A percentile compares a stretch with the other conserved stretches of the same genome.
Conservation (phyloP, 1,139 yeast species). For the Arxiozyma slooffiae region DNA sequence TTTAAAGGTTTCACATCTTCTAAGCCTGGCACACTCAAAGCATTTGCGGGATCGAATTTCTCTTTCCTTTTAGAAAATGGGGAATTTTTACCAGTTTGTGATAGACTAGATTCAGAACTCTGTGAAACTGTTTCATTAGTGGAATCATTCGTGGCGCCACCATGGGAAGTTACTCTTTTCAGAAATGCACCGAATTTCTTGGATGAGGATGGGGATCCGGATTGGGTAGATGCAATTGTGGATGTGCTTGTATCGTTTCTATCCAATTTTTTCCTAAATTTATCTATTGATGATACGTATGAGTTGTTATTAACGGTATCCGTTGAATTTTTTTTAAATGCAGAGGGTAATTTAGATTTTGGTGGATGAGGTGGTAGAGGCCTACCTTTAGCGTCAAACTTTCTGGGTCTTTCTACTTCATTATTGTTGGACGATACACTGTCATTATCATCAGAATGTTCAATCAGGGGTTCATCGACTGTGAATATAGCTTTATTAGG, state of each 20-base stretch:
- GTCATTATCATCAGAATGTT: slow-evolving; percentile 4
- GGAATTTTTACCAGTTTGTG: neutral
- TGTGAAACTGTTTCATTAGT: slow-evolving; percentile 1
- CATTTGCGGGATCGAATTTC: slow-evolving; percentile 14
- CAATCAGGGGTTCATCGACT: slow-evolving; percentile 1
- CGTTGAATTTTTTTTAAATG: slow-evolving; percentile 22
- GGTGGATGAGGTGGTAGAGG: slow-evolving; percentile 43
- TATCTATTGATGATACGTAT: slow-evolving; percentile 6
- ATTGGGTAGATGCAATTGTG: slow-evolving; percentile 7
- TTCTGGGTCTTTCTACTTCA: slow-evolving; percentile 5
- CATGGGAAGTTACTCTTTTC: slow-evolving; percentile 27
- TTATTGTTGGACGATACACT: neutral
- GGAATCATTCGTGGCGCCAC: slow-evolving; percentile 10
- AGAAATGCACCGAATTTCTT: slow-evolving; percentile 28
- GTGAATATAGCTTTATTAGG: slow-evolving; percentile 6
- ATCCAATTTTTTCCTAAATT: slow-evolving; percentile 11
- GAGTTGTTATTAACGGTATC: slow-evolving; percentile 15
- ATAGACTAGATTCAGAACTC: neutral
- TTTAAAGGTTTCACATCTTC: slow-evolving; percentile 41
- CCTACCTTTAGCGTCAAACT: slow-evolving; percentile 33
- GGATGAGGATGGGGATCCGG: slow-evolving; percentile 13
- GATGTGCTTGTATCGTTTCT: slow-evolving; percentile 1
- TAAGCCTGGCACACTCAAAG: slow-evolving; percentile 33
- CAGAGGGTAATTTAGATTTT: slow-evolving; percentile 41
- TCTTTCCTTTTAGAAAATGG: neutral